Conservation (phyloP, 192 early-diverging fungal genomes). For the Backusella tarrabulga region DNA sequence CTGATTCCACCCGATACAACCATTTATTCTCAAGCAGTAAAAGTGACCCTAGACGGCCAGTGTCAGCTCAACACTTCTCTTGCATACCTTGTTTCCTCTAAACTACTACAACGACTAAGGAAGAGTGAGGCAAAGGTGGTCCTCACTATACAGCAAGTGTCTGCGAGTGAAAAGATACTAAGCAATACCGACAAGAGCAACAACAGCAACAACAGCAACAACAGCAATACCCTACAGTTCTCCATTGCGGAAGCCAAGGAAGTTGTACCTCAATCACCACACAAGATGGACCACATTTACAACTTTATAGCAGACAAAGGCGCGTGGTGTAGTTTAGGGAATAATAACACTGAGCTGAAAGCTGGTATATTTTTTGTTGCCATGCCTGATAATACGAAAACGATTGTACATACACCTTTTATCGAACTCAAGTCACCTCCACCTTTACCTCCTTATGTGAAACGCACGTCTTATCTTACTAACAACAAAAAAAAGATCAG, state of each 20-base stretch:
- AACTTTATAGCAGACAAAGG: conserved; percentile 35
- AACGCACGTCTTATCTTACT: conserved; percentile 6
- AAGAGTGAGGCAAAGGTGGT: conserved; percentile 20
- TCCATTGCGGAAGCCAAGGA: conserved; percentile 23
- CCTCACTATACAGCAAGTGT: conserved; percentile 2
- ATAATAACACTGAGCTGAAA: conserved; percentile 16
- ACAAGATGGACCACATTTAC: conserved; percentile 24
- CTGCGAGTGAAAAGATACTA: not conserved
- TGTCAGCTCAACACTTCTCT: conserved; percentile 23
- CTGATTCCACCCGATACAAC: conserved; percentile 32
- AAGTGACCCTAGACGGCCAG: conserved; percentile 1
- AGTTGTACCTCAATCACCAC: conserved; percentile 22
- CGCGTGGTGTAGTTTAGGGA: conserved; percentile 15
- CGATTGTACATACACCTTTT: not conserved
- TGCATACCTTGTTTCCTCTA: conserved; percentile 32
- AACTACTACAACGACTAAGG: conserved; percentile 26
- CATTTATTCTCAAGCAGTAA: conserved; percentile 18
- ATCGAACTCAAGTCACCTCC: conserved; percentile 22
- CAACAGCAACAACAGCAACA: not conserved
- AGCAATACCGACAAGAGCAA: conserved; percentile 7
- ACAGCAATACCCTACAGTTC: conserved; percentile 7
- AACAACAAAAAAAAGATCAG: conserved; percentile 11
- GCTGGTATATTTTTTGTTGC: conserved; percentile 35
- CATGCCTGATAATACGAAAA: conserved; percentile 26
- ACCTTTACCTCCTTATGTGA: conserved; percentile 13